phyloP scores from a whole-genome alignment of 352 stramenopile genomes.

The Globisporangium heterothallicum region DNA sequence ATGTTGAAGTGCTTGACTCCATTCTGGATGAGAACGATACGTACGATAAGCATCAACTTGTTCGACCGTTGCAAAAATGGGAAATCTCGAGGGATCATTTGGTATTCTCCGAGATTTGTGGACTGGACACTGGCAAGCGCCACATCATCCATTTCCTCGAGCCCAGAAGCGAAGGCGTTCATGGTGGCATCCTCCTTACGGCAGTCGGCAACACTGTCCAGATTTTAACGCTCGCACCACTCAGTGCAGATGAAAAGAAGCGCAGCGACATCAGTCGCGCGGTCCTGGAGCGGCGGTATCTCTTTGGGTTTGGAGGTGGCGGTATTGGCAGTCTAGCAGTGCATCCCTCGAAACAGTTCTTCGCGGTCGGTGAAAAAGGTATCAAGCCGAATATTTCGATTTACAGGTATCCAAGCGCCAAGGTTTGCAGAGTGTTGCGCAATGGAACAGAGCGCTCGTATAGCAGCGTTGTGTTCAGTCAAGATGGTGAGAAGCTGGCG shows the following conservation, averaged over 20 bases:
- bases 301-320: conserved; percentile 66
- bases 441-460: conserved; percentile 85
- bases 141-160: conserved; percentile 69
- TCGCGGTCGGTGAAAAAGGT: conserved; percentile 88
- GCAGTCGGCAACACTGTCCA: conserved; percentile 72
- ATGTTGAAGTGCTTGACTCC: background rate
- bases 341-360: conserved; percentile 64
- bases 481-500: conserved; percentile 83
- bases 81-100: conserved; percentile 73
- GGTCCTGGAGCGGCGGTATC: conserved; percentile 32
- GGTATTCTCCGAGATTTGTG: conserved; percentile 58
- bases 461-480: conserved; percentile 64
- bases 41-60: conserved; percentile 32
- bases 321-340: conserved; percentile 68
- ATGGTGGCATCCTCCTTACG: conserved; percentile 59
- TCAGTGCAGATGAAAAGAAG: conserved; percentile 8
- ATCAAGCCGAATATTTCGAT: conserved; percentile 84
- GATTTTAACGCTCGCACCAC: conserved; percentile 41
- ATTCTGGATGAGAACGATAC: conserved; percentile 12
- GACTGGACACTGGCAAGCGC: conserved; percentile 60
- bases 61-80: conserved; percentile 48
- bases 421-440: conserved; percentile 65
- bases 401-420: conserved; percentile 79
- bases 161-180: conserved; percentile 15
- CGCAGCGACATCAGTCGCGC: conserved; percentile 4